These are phyloP conservation scores for Saturnispora dispora DNA, from an alignment of 805 yeast genomes.

Conservation along the genomic window DNA sequence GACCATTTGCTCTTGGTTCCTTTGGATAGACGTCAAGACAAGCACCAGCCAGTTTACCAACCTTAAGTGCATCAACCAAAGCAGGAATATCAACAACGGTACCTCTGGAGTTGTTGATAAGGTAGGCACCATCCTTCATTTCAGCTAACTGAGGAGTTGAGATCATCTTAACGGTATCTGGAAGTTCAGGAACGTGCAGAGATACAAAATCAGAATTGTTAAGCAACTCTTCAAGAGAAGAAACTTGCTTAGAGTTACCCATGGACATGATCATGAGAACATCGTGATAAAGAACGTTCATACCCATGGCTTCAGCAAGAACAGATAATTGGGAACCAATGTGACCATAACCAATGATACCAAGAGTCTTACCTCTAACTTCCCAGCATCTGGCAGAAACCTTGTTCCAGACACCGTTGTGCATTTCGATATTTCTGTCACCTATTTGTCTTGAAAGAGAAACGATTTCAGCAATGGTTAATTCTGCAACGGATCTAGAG, in stretches of 20 bases:
- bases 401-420: constrained; percentile 96
- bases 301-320: constrained; percentile 94
- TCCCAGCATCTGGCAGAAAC: constrained; percentile 96
- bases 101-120: constrained; percentile 95
- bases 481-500: constrained; percentile 96
- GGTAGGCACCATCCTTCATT: constrained; percentile 93
- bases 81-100: constrained; percentile 96
- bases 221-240: constrained; percentile 75
- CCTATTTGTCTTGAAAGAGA: constrained; percentile 93
- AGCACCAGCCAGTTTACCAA: constrained; percentile 93
- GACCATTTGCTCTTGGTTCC: constrained; percentile 97
- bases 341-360: constrained; percentile 96
- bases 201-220: constrained; percentile 79
- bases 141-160: constrained; percentile 86
- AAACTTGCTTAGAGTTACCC: constrained; percentile 93
- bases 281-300: constrained; percentile 93
- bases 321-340: constrained; percentile 97
- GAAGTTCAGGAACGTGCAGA: constrained; percentile 88
- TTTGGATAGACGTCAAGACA: constrained; percentile 94
- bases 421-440: constrained; percentile 92
- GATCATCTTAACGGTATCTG: constrained; percentile 86
- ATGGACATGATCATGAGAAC: constrained; percentile 87
- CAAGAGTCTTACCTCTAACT: constrained; percentile 95
- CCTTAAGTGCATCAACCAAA: constrained; percentile 79
- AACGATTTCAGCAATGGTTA: constrained; percentile 91